A percentile compares a stretch with the other conserved stretches of the same genome.
These are phyloP conservation scores for Aspergillus ruber DNA, from an alignment of 2,329 filamentous ascomycete genomes.

Conservation along the genomic window DNA sequence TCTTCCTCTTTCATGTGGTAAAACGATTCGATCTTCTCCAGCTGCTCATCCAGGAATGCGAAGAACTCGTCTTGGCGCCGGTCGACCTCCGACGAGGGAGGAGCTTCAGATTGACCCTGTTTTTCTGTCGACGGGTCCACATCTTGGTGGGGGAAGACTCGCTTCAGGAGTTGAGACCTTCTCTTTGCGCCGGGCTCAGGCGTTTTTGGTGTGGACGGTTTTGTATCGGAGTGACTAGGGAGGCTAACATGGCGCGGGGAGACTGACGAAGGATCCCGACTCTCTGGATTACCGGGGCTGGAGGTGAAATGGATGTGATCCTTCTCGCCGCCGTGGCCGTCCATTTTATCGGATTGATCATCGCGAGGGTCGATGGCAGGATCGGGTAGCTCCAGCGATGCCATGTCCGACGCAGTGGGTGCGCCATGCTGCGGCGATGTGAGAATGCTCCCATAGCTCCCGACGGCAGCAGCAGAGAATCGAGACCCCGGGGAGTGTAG, in stretches of 20 bases:
- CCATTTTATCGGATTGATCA: background rate
- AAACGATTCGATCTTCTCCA: conserved; percentile 88
- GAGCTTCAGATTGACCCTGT: conserved; percentile 49
- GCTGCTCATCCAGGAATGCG: conserved; percentile 70
- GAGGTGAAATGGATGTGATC: conserved; percentile 4
- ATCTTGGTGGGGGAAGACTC: conserved; percentile 35
- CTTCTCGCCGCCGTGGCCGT: background rate
- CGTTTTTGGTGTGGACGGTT: conserved; percentile 13
- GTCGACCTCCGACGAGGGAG: conserved; percentile 56
- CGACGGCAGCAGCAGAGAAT: conserved; percentile 31
- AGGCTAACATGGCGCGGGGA: background rate
- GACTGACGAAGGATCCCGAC: conserved; percentile 3
- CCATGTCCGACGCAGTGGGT: conserved; percentile 31
- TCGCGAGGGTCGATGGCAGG: conserved; percentile 50
- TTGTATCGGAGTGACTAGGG: conserved; percentile 10
- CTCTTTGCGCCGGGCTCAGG: conserved; percentile 5
- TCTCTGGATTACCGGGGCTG: background rate
- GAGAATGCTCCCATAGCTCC: conserved; percentile 59
- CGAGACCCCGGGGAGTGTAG: conserved; percentile 28
- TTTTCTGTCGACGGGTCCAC: conserved; percentile 34
- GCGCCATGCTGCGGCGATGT: conserved; percentile 46
- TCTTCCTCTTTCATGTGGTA: conserved; percentile 85
- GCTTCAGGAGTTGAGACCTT: conserved; percentile 29
- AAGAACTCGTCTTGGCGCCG: conserved; percentile 79
- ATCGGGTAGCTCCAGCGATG: conserved; percentile 55